Percentiles rank a stretch among this genome's conserved stretches.
phyloP scores from a whole-genome alignment of 2,329 filamentous ascomycete genomes.

The Pestalotiopsis sp. region DNA sequence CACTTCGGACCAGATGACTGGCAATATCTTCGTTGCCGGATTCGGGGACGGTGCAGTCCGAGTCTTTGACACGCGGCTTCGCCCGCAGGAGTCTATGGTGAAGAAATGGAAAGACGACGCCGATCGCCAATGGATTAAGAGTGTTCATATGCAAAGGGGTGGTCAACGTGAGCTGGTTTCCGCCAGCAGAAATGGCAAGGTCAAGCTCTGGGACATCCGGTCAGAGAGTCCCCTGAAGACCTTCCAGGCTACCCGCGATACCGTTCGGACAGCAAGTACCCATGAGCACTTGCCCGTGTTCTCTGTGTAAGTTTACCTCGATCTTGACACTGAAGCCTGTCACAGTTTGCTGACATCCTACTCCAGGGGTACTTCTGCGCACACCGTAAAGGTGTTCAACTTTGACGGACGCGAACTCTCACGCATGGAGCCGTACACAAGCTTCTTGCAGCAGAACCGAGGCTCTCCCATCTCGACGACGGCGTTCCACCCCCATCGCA shows the following conservation, averaged over 20 bases:
- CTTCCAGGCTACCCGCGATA: conserved; percentile 75
- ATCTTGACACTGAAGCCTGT: conserved; percentile 28
- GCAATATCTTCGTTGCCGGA: conserved; percentile 92
- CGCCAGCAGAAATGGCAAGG: conserved; percentile 88
- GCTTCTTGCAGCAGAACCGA: conserved; percentile 81
- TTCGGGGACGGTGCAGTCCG: conserved; percentile 95
- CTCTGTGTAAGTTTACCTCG: conserved; percentile 71
- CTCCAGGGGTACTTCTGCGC: conserved; percentile 80
- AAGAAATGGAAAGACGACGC: conserved; percentile 93
- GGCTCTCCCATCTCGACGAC: conserved; percentile 84
- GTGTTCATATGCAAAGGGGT: conserved; percentile 94
- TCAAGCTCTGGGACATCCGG: conserved; percentile 94
- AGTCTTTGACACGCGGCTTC: conserved; percentile 87
- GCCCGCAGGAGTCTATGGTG: conserved; percentile 88
- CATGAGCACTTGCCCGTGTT: conserved; percentile 98
- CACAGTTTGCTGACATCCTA: neutral
- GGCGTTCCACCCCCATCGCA: conserved; percentile 92
- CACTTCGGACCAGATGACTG: conserved; percentile 96
- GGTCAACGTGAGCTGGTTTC: conserved; percentile 90
- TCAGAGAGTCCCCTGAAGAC: conserved; percentile 78
- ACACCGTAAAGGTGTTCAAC: conserved; percentile 91
- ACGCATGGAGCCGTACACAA: conserved; percentile 85
- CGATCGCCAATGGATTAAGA: conserved; percentile 88
- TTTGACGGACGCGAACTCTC: conserved; percentile 80
- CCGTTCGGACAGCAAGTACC: conserved; percentile 82